Percentiles rank a stretch among this genome's conserved stretches.
Evolutionary conservation across 1,284 basidiomycete species (phyloP).

Genomic region (Fomitopsis palustris): DNA sequence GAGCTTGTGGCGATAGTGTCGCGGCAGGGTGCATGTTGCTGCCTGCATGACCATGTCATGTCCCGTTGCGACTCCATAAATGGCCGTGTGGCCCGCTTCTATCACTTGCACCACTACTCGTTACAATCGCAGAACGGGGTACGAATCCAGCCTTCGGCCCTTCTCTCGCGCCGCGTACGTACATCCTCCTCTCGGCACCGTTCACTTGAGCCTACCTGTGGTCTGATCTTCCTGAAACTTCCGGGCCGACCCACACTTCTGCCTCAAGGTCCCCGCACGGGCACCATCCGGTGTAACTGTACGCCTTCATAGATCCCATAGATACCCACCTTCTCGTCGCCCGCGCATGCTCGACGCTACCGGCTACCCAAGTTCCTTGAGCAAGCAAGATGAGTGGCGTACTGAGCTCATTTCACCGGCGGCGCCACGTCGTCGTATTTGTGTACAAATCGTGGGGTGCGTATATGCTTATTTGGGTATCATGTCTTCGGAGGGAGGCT

Average conservation of each 20-base stretch:
- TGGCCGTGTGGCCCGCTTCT: background rate
- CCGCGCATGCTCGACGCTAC: background rate
- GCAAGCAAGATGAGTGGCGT: background rate
- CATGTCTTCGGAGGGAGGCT: background rate
- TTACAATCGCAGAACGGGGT: background rate
- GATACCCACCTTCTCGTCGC: background rate
- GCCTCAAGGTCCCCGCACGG: background rate
- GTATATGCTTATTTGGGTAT: background rate
- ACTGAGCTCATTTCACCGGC: background rate
- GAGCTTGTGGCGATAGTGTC: background rate
- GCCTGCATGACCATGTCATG: background rate
- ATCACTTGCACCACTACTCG: background rate
- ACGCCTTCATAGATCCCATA: background rate
- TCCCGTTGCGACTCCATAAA: background rate
- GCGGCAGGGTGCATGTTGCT: background rate
- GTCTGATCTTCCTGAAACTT: background rate
- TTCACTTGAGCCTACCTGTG: background rate
- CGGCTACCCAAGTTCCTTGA: background rate
- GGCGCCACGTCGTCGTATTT: conserved; percentile 5
- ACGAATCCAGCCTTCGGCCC: background rate
- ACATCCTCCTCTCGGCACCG: background rate
- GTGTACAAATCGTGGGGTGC: conserved; percentile 13
- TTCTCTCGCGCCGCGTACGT: background rate
- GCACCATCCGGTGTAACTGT: background rate
- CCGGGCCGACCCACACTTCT: background rate